Conservation (phyloP, 2,329 filamentous ascomycete species). For the Fusarium sp. region DNA sequence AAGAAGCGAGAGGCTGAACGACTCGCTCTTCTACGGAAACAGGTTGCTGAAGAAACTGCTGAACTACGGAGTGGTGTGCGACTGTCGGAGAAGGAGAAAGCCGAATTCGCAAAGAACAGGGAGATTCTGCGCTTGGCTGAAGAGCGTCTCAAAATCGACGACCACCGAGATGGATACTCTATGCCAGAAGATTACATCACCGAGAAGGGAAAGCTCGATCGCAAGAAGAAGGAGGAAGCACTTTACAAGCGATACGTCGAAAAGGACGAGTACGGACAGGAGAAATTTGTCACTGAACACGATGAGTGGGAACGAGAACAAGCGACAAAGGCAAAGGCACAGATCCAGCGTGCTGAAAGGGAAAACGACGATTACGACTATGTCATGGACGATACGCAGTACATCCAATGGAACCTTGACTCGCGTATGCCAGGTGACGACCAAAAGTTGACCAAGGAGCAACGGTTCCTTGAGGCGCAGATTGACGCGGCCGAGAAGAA, state of each 20-base stretch:
- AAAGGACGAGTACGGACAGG: slow-evolving; percentile 86
- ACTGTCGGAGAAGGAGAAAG: slow-evolving; percentile 84
- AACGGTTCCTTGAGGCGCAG: slow-evolving; percentile 83
- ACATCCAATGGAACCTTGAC: slow-evolving; percentile 87
- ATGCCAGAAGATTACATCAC: slow-evolving; percentile 97
- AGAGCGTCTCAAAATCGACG: slow-evolving; percentile 88
- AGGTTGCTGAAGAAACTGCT: slow-evolving; percentile 89
- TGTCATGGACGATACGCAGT: slow-evolving; percentile 90
- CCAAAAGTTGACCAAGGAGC: slow-evolving; percentile 81
- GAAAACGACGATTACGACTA: slow-evolving; percentile 91
- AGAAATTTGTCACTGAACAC: slow-evolving; percentile 92
- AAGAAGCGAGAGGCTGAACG: slow-evolving; percentile 92
- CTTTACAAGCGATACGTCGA: slow-evolving; percentile 94
- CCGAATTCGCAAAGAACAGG: slow-evolving; percentile 89
- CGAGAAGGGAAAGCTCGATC: slow-evolving; percentile 90
- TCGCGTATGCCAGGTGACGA: slow-evolving; percentile 80
- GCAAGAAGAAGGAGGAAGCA: slow-evolving; percentile 88
- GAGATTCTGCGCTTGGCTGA: slow-evolving; percentile 87
- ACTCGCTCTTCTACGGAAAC: slow-evolving; percentile 86
- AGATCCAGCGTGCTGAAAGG: slow-evolving; percentile 82
- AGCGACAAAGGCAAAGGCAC: slow-evolving; percentile 86
- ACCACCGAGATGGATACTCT: slow-evolving; percentile 91
- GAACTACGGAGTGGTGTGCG: slow-evolving; percentile 83
- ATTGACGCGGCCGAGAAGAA: slow-evolving; percentile 92
- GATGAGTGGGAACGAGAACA: slow-evolving; percentile 98